Conservation (phyloP, 2,329 filamentous ascomycete genomes). For the Hypomyces rosellus region DNA sequence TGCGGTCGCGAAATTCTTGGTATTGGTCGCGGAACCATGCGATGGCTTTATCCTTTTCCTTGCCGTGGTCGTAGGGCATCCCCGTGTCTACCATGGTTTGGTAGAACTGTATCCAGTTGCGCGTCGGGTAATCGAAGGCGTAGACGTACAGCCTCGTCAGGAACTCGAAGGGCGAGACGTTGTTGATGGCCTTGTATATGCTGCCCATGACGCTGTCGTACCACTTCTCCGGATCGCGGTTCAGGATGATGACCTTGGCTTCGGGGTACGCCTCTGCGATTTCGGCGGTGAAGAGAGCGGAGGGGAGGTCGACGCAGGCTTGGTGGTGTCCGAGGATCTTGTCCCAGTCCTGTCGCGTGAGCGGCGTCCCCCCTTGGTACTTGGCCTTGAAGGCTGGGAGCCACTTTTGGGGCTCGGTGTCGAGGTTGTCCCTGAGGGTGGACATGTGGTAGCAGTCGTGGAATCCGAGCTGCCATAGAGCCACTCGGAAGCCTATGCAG, state of each 20-base stretch:
- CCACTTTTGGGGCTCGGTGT: conserved; percentile 22
- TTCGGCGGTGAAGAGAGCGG: conserved; percentile 43
- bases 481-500: conserved; percentile 27
- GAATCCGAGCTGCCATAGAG: conserved; percentile 30
- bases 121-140: conserved; percentile 20
- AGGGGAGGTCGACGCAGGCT: conserved; percentile 50
- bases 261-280: conserved; percentile 29
- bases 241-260: conserved; percentile 34
- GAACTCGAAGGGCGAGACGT: not conserved
- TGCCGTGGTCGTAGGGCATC: conserved; percentile 25
- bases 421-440: conserved; percentile 21
- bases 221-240: conserved; percentile 34
- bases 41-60: conserved; percentile 31
- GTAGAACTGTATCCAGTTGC: conserved; percentile 22
- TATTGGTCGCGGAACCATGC: conserved; percentile 33
- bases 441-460: conserved; percentile 33
- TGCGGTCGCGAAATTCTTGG: conserved; percentile 27
- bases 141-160: conserved; percentile 21
- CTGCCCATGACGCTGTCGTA: conserved; percentile 25
- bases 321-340: conserved; percentile 39
- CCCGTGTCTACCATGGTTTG: conserved; percentile 19
- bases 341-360: conserved; percentile 39
- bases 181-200: conserved; percentile 15
- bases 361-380: conserved; percentile 23
- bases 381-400: conserved; percentile 27